phyloP scores from a whole-genome alignment of 129 eudicot species.

The Cynara cardunculus region DNA sequence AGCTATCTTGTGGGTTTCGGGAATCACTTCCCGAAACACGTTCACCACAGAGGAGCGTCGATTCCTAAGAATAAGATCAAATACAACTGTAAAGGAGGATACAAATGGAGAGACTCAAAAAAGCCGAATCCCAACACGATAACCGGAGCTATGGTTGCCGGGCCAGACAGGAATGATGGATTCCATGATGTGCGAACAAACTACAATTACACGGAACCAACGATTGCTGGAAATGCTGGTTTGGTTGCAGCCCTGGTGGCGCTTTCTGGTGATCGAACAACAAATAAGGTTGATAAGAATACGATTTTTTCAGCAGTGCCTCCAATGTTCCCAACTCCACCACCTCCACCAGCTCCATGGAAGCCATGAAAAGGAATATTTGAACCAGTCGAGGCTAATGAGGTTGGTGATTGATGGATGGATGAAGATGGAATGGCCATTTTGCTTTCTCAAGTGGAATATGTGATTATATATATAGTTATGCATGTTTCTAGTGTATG shows the following conservation, averaged over 20 bases:
- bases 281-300: conserved; percentile 55
- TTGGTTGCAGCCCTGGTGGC: conserved; percentile 80
- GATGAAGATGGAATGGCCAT: not conserved
- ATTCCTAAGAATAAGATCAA: conserved; percentile 67
- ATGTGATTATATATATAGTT: conserved; percentile 1
- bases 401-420: conserved; percentile 11
- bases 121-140: conserved; percentile 66
- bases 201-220: conserved; percentile 84
- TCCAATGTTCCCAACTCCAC: conserved; percentile 81
- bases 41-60: conserved; percentile 92
- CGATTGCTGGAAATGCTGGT: conserved; percentile 85
- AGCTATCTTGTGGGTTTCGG: conserved; percentile 89
- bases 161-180: conserved; percentile 71
- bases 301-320: conserved; percentile 86
- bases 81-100: conserved; percentile 80
- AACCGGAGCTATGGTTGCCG: conserved; percentile 86
- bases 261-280: conserved; percentile 51
- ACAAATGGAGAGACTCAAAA: conserved; percentile 60
- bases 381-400: conserved; percentile 1
- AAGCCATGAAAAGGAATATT: conserved; percentile 39
- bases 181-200: conserved; percentile 76
- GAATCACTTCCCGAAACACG: conserved; percentile 70
- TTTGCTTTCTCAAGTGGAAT: not conserved
- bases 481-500: conserved; percentile 19
- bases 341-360: conserved; percentile 88